Conservation (phyloP, 139 green algal genomes). For the Picochlorum sp. region DNA sequence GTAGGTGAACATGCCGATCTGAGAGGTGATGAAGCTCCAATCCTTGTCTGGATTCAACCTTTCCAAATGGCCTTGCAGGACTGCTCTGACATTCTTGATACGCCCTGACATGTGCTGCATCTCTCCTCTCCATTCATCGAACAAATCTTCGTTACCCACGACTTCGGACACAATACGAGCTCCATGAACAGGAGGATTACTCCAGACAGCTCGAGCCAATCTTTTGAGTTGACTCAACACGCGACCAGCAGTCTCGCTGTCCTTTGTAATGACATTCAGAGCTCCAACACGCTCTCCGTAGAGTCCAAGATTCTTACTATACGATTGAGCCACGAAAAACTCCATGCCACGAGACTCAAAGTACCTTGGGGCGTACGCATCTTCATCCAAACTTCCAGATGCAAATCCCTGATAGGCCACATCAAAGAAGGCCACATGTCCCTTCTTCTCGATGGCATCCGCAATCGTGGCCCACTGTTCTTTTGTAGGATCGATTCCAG, state of each 20-base stretch:
- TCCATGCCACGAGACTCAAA: conserved; percentile 86
- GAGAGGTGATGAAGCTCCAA: conserved; percentile 83
- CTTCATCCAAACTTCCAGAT: conserved; percentile 78
- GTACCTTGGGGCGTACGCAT: conserved; percentile 77
- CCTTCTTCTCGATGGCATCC: conserved; percentile 68
- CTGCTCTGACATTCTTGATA: conserved; percentile 79
- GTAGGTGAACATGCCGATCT: conserved; percentile 97
- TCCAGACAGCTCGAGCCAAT: conserved; percentile 63
- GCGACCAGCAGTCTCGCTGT: conserved; percentile 48
- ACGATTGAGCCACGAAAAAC: conserved; percentile 69
- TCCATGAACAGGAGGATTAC: conserved; percentile 63
- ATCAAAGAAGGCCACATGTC: conserved; percentile 86
- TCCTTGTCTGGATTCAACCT: conserved; percentile 62
- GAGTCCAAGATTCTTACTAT: conserved; percentile 97
- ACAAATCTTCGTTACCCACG: conserved; percentile 65
- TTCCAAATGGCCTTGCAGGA: conserved; percentile 65
- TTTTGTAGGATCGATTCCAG: conserved; percentile 88
- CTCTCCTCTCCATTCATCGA: conserved; percentile 88
- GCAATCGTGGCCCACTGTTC: conserved; percentile 93
- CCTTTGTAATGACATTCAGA: conserved; percentile 68
- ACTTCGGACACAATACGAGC: conserved; percentile 87
- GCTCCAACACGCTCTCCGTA: conserved; percentile 95
- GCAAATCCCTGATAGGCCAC: conserved; percentile 88
- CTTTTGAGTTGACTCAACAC: conserved; percentile 90
- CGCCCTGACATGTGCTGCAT: conserved; percentile 92